phyloP scores from a whole-genome alignment of 495 filamentous ascomycete genomes.

The Elaphomyces granulatus region DNA sequence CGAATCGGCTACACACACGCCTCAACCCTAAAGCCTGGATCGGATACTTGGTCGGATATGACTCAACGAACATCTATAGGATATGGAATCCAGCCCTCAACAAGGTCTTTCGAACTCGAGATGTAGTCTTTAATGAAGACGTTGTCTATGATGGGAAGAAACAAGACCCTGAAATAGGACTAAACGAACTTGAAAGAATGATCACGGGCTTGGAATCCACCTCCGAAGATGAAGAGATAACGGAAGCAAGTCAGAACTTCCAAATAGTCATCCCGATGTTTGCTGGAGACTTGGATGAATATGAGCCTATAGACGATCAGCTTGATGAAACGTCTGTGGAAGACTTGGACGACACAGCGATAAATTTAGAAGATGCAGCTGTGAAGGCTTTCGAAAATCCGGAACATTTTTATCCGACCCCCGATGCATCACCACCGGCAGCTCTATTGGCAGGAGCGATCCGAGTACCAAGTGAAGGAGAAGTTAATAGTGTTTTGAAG shows the following conservation, averaged over 20 bases:
- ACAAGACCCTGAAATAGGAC: conserved; percentile 14
- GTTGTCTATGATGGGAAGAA: conserved; percentile 8
- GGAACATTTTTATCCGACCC: conserved; percentile 1
- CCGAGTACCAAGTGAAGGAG: too few relatives aligned
- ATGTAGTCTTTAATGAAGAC: conserved; percentile 3
- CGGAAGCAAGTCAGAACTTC: too few relatives aligned
- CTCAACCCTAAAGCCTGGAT: conserved; percentile 14
- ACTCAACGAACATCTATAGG: conserved; percentile 16
- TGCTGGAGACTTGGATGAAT: too few relatives aligned
- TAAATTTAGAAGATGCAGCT: too few relatives aligned
- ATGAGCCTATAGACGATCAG: too few relatives aligned
- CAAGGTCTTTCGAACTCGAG: background rate
- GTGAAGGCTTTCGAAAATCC: too few relatives aligned
- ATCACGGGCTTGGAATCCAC: background rate
- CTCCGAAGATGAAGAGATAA: too few relatives aligned
- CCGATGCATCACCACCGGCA: background rate
- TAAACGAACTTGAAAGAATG: background rate
- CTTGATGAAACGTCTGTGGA: too few relatives aligned
- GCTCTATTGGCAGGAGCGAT: conserved; percentile 1
- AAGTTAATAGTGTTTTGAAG: too few relatives aligned
- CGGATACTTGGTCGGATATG: conserved; percentile 17
- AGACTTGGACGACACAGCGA: too few relatives aligned
- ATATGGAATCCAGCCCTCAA: conserved; percentile 11
- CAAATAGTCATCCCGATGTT: too few relatives aligned
- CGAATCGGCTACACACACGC: conserved; percentile 5